Base-by-base conservation (phyloP, 441 rosid species). In the Omphalea diandra region DNA sequence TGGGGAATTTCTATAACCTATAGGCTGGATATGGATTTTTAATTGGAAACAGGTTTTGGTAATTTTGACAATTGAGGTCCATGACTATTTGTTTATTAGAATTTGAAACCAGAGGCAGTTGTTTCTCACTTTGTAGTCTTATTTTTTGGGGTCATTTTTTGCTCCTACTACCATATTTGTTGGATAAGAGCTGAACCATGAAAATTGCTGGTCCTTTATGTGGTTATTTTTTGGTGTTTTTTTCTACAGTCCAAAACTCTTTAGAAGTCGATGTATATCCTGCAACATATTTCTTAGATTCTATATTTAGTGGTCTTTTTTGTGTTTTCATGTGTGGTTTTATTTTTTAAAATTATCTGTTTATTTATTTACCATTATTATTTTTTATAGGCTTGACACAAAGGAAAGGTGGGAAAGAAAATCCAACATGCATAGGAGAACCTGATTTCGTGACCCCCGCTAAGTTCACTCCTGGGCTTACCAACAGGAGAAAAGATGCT, bases 301-400 rank as follows among this genome's bases (percentile, higher is more conserved):
- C 9, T 33, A 18, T 1, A 7, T 63, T 33, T n/a, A n/a, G n/a
- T n/a, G n/a, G n/a, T n/a, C n/a, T n/a, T 56, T 50, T 22, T 44
- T 41, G 32, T 32, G 7, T 31, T 33, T 14, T 66, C 10, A 49
- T 73, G 49, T 68, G 36, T 35, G 55, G n/a, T n/a, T n/a, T n/a
- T n/a, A n/a, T 10, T 11, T 14, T 46, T 22, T 20, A 31, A 1
- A 15, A 2, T 12, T 47, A 18, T n/a, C n/a, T n/a, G n/a, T n/a
- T n/a, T n/a, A n/a, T n/a, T n/a, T n/a, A n/a, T n/a, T n/a, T n/a
- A n/a, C n/a, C n/a, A 11, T 11, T 54, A 4, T 8, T 43, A 43
- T 8, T 73, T 52, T 70, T 73, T 27, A 63, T 73, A 94, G 97
- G 82, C 96, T 94, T 54, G 97, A 40, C 44, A 40, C 44, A 10